A percentile compares a stretch with the other conserved stretches of the same genome.
phyloP scores from a whole-genome alignment of 2,329 filamentous ascomycete genomes.

The Fusarium newnesense region DNA sequence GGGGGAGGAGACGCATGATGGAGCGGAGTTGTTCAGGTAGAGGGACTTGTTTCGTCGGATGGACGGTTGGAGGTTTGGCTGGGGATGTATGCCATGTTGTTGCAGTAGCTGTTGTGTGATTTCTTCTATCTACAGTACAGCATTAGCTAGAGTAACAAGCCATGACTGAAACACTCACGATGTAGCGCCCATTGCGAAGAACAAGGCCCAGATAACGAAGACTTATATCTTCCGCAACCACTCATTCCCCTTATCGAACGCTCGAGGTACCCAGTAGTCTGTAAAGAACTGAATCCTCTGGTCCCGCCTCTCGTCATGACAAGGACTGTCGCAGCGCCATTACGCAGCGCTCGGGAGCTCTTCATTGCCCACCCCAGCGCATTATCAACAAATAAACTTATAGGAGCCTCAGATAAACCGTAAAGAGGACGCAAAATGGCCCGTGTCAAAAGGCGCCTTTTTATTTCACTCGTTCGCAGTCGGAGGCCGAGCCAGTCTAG shows the following conservation, averaged over 20 bases:
- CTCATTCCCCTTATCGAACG: neutral
- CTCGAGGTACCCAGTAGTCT: neutral
- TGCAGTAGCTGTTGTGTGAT: conserved; percentile 28
- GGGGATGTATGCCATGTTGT: conserved; percentile 46
- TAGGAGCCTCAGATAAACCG: neutral
- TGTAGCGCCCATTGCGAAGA: conserved; percentile 3
- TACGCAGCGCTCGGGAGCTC: conserved; percentile 36
- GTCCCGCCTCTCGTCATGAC: conserved; percentile 23
- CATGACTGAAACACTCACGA: conserved; percentile 22
- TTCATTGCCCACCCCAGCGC: conserved; percentile 39
- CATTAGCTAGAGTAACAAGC: conserved; percentile 11
- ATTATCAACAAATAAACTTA: conserved; percentile 18
- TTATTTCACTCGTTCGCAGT: conserved; percentile 13
- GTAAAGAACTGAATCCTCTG: conserved; percentile 34
- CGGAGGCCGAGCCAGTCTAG: conserved; percentile 15
- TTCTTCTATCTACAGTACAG: conserved; percentile 22
- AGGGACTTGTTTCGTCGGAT: conserved; percentile 46
- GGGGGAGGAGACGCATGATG: conserved; percentile 64
- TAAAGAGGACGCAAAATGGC: neutral
- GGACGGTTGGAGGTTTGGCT: conserved; percentile 48
- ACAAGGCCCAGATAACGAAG: neutral
- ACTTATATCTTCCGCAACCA: neutral
- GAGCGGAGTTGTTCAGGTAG: conserved; percentile 61
- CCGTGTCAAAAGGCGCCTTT: neutral
- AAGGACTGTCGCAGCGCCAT: conserved; percentile 32